Evolutionary conservation across 1,284 basidiomycete species (phyloP), one percentile per base, ranked within the genome.

Genomic region (Cryptococcus sp.): DNA sequence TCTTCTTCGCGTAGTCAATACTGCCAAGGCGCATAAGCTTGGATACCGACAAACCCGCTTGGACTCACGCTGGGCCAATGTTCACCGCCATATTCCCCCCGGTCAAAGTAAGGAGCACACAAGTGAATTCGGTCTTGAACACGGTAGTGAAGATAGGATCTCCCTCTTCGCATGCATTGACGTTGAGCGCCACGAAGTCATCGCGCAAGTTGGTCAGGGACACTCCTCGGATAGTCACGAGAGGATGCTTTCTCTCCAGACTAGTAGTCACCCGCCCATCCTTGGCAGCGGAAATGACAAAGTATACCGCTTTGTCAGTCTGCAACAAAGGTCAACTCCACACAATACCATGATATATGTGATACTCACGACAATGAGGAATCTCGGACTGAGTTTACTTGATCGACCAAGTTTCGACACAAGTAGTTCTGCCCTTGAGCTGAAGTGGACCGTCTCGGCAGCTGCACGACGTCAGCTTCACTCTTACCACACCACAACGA

Each of bases 101-200:
- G 1, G 91, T 92, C 58, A 91, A 79, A 64, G 89, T 88, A 59
- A 94, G 81, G 46, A 99, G 83, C 67, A 89, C 88, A 13, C 91
- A 85, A 10, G 88, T 83, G 53, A 99, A 82, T 76, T 99, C 96
- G 0, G 96, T 99, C 85, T 99, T 99, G 85, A 99, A 95, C 66
- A 87, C 83, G 68, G 91, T 93, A 62, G 86, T 89, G 70, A 99
- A 84, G 50, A 98, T 83, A 0, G 95, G 93, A 74, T 99, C 96
- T n/a, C 93, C 93, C 75, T 98, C 95, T 77, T 95, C 93, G 60
- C 80, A 79, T 0, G 84, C 81, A 59, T 83, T 86, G 46, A 88
- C 85, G 73, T 94, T 94, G 65, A 91, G 73, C 8, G 82, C 83
- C 76, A 97, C 83, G 90, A 94, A 99, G 76, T 99, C 96, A 70